These are phyloP conservation scores for Ustilago cynodontis DNA, from an alignment of 1,284 basidiomycete genomes.

Conservation along the genomic window DNA sequence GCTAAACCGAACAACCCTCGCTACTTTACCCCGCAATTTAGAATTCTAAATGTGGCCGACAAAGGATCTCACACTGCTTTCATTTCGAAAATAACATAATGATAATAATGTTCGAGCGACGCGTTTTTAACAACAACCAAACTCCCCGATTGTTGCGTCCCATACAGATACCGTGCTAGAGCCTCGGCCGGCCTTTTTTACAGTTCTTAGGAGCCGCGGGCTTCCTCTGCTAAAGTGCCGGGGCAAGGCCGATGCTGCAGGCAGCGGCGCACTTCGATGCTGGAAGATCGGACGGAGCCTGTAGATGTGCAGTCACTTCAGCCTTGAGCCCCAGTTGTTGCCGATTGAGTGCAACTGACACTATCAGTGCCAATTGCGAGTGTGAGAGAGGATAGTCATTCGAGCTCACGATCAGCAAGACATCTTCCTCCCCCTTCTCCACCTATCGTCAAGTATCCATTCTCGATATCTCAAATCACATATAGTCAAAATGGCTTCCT, in stretches of 20 bases:
- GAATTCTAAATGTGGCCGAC: neutral
- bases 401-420: constrained; percentile 48
- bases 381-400: constrained; percentile 5
- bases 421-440: constrained; percentile 10
- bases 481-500: constrained; percentile 55
- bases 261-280: too few relatives aligned
- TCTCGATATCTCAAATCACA: constrained; percentile 48
- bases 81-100: neutral
- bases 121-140: neutral
- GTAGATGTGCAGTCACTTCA: too few relatives aligned
- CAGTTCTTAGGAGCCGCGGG: too few relatives aligned
- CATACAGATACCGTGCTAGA: too few relatives aligned
- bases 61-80: neutral
- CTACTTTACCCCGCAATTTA: constrained; percentile 20
- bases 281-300: too few relatives aligned
- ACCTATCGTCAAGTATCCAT: constrained; percentile 49
- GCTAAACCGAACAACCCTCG: constrained; percentile 14
- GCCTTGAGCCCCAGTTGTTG: too few relatives aligned
- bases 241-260: too few relatives aligned
- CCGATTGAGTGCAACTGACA: too few relatives aligned
- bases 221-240: too few relatives aligned
- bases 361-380: neutral
- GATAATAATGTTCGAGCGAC: neutral
- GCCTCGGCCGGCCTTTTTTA: neutral
- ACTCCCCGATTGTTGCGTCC: too few relatives aligned